Evolutionary conservation across 768 basidiomycete genomes (phyloP).

Genomic region (Leccinum sublutescens): DNA sequence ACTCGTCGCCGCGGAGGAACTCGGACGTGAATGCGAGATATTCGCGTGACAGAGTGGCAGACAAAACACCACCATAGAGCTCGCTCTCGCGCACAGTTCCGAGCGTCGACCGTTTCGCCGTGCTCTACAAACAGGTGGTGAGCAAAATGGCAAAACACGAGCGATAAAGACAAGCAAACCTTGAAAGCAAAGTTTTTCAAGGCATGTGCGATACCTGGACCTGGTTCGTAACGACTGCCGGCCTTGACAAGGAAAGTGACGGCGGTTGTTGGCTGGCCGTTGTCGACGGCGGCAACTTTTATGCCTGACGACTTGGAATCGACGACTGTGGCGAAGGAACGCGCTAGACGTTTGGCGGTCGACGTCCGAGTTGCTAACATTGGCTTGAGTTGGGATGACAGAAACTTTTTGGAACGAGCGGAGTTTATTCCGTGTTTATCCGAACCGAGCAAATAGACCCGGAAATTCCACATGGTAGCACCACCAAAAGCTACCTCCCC

Average conservation of each 20-base stretch:
- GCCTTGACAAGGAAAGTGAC: constrained; percentile 93
- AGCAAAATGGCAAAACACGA: neutral
- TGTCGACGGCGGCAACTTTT: constrained; percentile 84
- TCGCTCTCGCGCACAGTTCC: constrained; percentile 91
- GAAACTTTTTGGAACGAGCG: constrained; percentile 16
- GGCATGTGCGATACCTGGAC: constrained; percentile 88
- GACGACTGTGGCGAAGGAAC: constrained; percentile 80
- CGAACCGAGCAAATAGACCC: constrained; percentile 2
- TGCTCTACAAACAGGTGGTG: constrained; percentile 55
- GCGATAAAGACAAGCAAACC: constrained; percentile 48
- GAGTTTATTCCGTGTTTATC: constrained; percentile 34
- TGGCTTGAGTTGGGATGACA: constrained; percentile 18
- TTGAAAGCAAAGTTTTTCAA: constrained; percentile 99
- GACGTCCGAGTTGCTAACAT: constrained; percentile 67
- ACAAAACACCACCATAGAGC: constrained; percentile 89
- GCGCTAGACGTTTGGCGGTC: constrained; percentile 56
- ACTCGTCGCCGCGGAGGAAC: constrained; percentile 96
- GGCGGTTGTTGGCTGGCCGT: constrained; percentile 77
- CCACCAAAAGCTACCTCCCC: too few species aligned
- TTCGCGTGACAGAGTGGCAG: constrained; percentile 80
- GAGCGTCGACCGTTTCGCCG: constrained; percentile 80
- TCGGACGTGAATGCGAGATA: constrained; percentile 92
- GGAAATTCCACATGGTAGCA: too few species aligned
- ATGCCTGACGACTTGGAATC: constrained; percentile 64
- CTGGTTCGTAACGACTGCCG: constrained; percentile 84